Conservation (phyloP, 768 basidiomycete species). For the Daedaleopsis sinensis region DNA sequence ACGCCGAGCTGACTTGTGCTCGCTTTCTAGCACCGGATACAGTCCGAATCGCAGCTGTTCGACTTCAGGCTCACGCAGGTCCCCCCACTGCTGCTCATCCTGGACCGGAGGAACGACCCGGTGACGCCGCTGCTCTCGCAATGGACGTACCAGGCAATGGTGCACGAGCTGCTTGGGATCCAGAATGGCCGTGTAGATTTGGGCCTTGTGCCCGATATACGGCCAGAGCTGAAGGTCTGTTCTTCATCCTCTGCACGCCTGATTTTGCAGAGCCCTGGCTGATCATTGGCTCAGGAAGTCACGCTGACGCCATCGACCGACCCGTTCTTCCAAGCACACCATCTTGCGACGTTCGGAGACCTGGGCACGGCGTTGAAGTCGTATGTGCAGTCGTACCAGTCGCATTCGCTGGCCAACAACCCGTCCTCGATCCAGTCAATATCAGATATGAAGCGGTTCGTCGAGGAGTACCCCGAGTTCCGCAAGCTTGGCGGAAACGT, state of each 20-base stretch:
- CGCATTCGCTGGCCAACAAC: slow-evolving; percentile 73
- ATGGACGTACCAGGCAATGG: slow-evolving; percentile 99
- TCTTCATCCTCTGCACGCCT: background rate
- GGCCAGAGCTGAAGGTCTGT: slow-evolving; percentile 81
- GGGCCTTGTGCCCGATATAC: slow-evolving; percentile 80
- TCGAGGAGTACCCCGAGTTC: slow-evolving; percentile 99
- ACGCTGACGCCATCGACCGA: slow-evolving; percentile 91
- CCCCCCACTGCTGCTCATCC: slow-evolving; percentile 85
- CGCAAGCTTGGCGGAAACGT: slow-evolving; percentile 96
- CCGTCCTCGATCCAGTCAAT: slow-evolving; percentile 91
- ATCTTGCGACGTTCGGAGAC: slow-evolving; percentile 94
- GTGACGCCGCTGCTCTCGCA: slow-evolving; percentile 95
- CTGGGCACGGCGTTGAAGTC: slow-evolving; percentile 88
- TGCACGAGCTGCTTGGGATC: slow-evolving; percentile 92
- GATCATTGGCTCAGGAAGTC: slow-evolving; percentile 67
- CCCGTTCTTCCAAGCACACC: slow-evolving; percentile 90
- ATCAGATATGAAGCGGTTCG: slow-evolving; percentile 94
- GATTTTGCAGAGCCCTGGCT: background rate
- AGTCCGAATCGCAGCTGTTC: slow-evolving; percentile 81
- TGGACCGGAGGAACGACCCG: slow-evolving; percentile 96
- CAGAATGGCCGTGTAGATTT: slow-evolving; percentile 92
- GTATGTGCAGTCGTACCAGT: slow-evolving; percentile 94
- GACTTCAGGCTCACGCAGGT: slow-evolving; percentile 91
- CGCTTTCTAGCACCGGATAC: slow-evolving; percentile 67
- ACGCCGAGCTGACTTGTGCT: slow-evolving; percentile 13